Base-by-base conservation (phyloP, 1,284 basidiomycete species). In the Boletus semigastroideus region DNA sequence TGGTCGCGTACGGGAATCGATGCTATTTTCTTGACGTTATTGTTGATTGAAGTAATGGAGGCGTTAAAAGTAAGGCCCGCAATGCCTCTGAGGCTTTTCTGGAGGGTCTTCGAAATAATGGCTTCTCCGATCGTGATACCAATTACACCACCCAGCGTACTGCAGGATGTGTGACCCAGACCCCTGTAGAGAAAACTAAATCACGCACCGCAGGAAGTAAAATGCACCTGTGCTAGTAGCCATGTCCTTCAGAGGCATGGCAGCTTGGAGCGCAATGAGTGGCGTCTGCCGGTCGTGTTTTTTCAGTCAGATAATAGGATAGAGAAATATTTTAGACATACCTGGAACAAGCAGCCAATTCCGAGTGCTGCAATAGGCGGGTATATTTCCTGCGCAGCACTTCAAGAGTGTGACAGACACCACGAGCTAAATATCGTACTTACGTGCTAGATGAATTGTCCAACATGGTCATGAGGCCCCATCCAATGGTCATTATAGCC, bases 11-110 rank as follows among this genome's bases (percentile, higher is more conserved):
- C 85, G 34, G 79, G 59, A 44, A 89, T 83, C 38, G 69, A 58
- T 53, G 80, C 75, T 42, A 89, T 75, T 45, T 70, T 63, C 37
- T 73, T 70, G 12, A 88, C 77, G 54, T 74, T 80, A 61, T 86
- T 71, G 52, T 74, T 83, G 22, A 89, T 72, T 13, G 73, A 77
- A 12, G 77, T 72, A 3, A 83, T 68, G 5, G 82, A 82, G 0
- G 79, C 80, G 54, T 19, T n/a, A 7, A 63, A 49, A 33, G 51
- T 65, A 28, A 80, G 51, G 44, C 74, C 75, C 3, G 78, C 71
- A 31, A 87, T 79, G 17, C 67, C 66, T 2, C 59, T 61, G 19
- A 87, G 63, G 57, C 77, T 82, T 61, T 72, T 74, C 39, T 69
- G 71, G n/a, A 88, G 71, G 28, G 53, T 55, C 1, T 56, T 66